Base-by-base conservation (phyloP, 179 eudicot species). In the Actinidia arguta region DNA sequence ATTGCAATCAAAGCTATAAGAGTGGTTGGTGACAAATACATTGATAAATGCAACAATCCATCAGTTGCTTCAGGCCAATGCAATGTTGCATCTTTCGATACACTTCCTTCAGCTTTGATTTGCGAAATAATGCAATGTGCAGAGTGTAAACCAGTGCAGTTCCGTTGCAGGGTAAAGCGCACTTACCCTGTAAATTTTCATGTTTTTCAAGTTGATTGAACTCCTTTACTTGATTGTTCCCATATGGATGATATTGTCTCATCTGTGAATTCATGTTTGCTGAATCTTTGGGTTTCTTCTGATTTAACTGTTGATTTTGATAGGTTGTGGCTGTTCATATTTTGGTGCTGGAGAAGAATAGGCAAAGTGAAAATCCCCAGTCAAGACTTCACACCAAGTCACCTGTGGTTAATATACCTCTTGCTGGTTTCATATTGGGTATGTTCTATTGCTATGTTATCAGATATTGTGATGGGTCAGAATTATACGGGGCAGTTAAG, bases 381-480 rank as follows among this genome's bases (percentile, higher is more conserved):
- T 81, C 84, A 63, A 82, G 79, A 71, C 44, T 63, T 80, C 88
- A 78, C 52, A 73, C 85, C 50, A 36, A 64, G 69, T 75, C 82
- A 70, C 74, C 86, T 73, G 51, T 72, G 42, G 83, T 87, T 54
- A 86, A 85, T 51, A 88, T 96, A 66, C 93, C 94, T 59, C 88
- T 96, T 78, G 98, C 98, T 79, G 96, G 97, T 64, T 92, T 96
- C 84, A 73, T 96, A 83, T 8, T 96, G 73, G 98, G 99, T 96
- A 89, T 54, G 92, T 78, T 46, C 68, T 52, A 76, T 51, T 39
- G 6, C 20, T 55, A 24, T 69, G 42, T 50, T 67, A 52, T 27
- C 50, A 51, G 2, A 25, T 58, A 52, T 17, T 55, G 24, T 22
- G 48, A 36, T 39, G 48, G 67, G 11, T n/a, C 79, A 4, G 55